Percentiles rank a stretch among this genome's conserved stretches.
Evolutionary conservation across 805 yeast species (phyloP).

Genomic region (Yarrowia divulgata): DNA sequence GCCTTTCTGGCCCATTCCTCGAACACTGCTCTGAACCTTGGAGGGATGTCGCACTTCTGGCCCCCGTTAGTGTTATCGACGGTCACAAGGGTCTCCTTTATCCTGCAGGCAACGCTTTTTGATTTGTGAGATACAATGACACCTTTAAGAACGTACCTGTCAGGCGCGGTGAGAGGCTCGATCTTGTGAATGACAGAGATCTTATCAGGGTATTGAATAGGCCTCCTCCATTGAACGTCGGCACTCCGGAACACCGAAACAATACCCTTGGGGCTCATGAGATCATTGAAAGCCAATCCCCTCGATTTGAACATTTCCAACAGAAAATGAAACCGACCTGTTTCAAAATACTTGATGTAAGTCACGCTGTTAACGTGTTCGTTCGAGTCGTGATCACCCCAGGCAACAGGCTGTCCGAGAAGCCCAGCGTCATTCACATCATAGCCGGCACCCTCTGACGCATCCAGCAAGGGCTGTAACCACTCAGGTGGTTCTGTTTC

Average conservation of each 20-base stretch:
- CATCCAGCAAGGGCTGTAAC: conserved; percentile 3
- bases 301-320: conserved; percentile 5
- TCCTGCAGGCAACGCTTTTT: conserved; percentile 13
- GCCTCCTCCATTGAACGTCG: conserved; percentile 22
- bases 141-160: conserved; percentile 8
- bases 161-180: conserved; percentile 6
- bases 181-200: conserved; percentile 24
- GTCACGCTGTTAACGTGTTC: conserved; percentile 25
- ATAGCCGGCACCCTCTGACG: conserved; percentile 11
- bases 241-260: conserved; percentile 23
- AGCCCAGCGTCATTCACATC: conserved; percentile 16
- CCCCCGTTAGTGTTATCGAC: conserved; percentile 1
- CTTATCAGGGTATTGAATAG: conserved; percentile 16
- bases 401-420: conserved; percentile 8
- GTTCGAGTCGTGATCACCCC: conserved; percentile 26
- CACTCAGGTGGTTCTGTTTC: conserved; percentile 1
- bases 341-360: conserved; percentile 19
- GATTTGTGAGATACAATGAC: conserved; percentile 16
- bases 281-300: conserved; percentile 5
- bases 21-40: conserved; percentile 15
- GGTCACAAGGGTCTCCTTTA: conserved; percentile 18
- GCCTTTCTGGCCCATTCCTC: conserved; percentile 19
- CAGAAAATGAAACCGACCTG: conserved; percentile 23
- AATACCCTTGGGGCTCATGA: conserved; percentile 19
- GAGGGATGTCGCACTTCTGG: conserved; percentile 22